Evolutionary conservation across 108 stramenopile genomes (phyloP).

Genomic region (Ochromonas danica): DNA sequence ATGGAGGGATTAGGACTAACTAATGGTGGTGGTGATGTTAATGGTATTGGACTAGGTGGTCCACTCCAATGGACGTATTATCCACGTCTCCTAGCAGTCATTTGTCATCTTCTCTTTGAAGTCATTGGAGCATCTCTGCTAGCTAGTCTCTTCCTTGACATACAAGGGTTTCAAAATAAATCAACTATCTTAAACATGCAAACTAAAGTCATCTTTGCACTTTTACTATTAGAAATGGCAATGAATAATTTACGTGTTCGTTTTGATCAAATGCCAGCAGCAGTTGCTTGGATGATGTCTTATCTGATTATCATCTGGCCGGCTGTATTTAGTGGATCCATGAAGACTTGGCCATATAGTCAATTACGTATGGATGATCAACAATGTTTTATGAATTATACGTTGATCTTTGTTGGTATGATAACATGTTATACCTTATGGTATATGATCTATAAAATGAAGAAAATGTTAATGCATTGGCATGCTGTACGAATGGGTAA

Average conservation of each 20-base stretch:
- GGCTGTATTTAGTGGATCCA: background rate
- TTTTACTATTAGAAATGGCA: background rate
- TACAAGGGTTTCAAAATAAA: background rate
- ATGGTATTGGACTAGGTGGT: too few relatives aligned
- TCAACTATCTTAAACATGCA: background rate
- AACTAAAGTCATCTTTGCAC: background rate
- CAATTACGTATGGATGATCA: background rate
- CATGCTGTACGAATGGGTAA: background rate
- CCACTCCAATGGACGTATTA: background rate
- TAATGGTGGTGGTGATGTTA: too few relatives aligned
- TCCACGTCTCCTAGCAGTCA: background rate
- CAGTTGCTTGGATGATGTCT: background rate
- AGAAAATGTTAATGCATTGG: background rate
- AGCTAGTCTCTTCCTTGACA: too few relatives aligned
- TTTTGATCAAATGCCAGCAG: conserved; percentile 9
- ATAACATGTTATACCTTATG: background rate
- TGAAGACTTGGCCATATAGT: background rate
- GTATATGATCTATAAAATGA: background rate
- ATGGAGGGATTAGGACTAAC: too few relatives aligned
- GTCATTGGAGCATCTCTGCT: background rate
- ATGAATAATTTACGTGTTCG: background rate
- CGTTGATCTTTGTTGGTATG: background rate
- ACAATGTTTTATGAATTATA: background rate
- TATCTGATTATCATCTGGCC: conserved; percentile 10
- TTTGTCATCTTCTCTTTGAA: background rate